Conservation (phyloP, 2,329 filamentous ascomycete species). For the Curvularia sp. region DNA sequence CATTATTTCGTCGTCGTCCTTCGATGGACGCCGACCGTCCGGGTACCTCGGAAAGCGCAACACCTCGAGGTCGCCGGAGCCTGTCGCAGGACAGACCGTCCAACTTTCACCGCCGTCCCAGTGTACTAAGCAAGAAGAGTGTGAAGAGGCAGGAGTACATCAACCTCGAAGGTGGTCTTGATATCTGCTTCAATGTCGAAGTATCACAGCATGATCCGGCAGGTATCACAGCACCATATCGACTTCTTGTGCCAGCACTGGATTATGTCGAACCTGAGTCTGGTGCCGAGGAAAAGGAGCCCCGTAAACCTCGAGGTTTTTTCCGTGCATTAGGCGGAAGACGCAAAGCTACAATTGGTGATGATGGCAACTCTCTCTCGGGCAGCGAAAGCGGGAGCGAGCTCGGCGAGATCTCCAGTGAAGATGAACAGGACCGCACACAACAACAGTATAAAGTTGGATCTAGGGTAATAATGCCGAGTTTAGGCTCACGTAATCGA, state of each 20-base stretch:
- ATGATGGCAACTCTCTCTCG: slow-evolving; percentile 43
- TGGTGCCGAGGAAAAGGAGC: slow-evolving; percentile 28
- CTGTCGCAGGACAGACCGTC: slow-evolving; percentile 44
- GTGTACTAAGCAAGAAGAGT: slow-evolving; percentile 52
- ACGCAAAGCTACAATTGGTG: slow-evolving; percentile 38
- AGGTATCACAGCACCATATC: slow-evolving; percentile 87
- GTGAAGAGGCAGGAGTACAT: slow-evolving; percentile 56
- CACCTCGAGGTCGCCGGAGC: slow-evolving; percentile 25
- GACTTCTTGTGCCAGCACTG: slow-evolving; percentile 82
- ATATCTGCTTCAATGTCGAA: slow-evolving; percentile 89
- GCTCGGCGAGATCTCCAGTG: slow-evolving; percentile 33
- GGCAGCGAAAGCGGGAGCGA: slow-evolving; percentile 40
- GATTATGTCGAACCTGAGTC: slow-evolving; percentile 50
- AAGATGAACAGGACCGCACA: slow-evolving; percentile 42
- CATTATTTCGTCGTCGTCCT: slow-evolving; percentile 45
- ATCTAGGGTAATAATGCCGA: slow-evolving; percentile 44
- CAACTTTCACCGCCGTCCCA: slow-evolving; percentile 56
- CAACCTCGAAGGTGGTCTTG: slow-evolving; percentile 81
- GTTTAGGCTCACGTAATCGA: slow-evolving; percentile 37
- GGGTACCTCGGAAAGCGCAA: slow-evolving; percentile 37
- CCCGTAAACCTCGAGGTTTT: slow-evolving; percentile 38
- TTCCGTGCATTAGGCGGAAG: slow-evolving; percentile 39
- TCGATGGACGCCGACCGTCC: slow-evolving; percentile 41
- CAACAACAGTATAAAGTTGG: slow-evolving; percentile 47
- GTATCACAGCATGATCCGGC: slow-evolving; percentile 83